phyloP scores from a whole-genome alignment of 345 rosid genomes.

The Tarenaya hassleriana region DNA sequence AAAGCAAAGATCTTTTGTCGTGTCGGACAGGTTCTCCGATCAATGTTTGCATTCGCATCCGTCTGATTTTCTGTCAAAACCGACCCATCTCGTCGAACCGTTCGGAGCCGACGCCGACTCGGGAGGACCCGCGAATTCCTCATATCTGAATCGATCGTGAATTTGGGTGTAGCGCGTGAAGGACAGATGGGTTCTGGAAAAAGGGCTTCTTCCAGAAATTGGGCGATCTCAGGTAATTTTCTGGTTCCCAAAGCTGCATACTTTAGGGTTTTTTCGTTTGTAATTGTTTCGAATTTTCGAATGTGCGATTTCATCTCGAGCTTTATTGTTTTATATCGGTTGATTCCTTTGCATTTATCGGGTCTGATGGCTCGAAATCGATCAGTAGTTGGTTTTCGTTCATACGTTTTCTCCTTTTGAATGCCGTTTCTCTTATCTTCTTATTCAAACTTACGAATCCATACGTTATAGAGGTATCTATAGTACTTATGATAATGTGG shows the following conservation, averaged over 20 bases:
- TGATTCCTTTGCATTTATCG: not conserved
- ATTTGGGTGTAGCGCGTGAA: conserved; percentile 5
- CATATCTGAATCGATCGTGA: not conserved
- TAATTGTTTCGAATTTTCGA: too few relatives aligned
- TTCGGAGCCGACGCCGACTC: conserved; percentile 1
- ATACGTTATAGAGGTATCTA: not conserved
- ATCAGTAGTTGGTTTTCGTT: conserved; percentile 7
- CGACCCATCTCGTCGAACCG: conserved; percentile 3
- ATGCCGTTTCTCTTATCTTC: too few relatives aligned
- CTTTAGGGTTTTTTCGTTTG: not conserved
- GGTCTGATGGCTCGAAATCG: not conserved
- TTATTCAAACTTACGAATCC: too few relatives aligned
- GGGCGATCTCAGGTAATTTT: conserved; percentile 26
- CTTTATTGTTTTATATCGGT: too few relatives aligned
- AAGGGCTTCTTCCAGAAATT: conserved; percentile 9
- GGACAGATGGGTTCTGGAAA: conserved; percentile 22
- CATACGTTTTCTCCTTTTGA: not conserved
- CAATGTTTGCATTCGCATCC: conserved; percentile 8
- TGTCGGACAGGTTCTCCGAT: not conserved
- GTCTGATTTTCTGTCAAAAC: not conserved
- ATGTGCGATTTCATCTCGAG: too few relatives aligned
- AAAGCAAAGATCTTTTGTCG: not conserved
- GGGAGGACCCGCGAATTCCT: conserved; percentile 4
- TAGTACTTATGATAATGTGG: not conserved
- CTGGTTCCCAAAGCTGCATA: conserved; percentile 2